Evolutionary conservation across 2,329 filamentous ascomycete genomes (phyloP).

Genomic region (Colletotrichum sp.): DNA sequence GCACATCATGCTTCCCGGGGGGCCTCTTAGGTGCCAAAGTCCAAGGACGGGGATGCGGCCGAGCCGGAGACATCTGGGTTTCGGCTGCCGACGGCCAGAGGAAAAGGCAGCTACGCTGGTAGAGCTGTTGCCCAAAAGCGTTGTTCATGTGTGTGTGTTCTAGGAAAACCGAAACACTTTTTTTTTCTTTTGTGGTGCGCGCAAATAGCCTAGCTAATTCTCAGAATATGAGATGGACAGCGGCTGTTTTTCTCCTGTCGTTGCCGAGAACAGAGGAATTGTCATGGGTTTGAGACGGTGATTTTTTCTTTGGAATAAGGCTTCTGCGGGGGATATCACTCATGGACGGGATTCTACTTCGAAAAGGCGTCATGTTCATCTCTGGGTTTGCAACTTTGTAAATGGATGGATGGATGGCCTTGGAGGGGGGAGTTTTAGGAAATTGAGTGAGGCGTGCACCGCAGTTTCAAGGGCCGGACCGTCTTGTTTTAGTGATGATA

Average conservation of each 20-base stretch:
- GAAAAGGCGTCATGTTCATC: background rate
- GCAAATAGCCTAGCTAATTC: background rate
- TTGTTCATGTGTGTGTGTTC: background rate
- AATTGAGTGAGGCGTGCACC: background rate
- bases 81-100: background rate
- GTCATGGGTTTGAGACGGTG: background rate
- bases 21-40: background rate
- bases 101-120: slow-evolving; percentile 5
- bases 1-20: background rate
- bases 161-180: background rate
- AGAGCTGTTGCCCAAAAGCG: slow-evolving; percentile 4
- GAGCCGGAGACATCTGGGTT: background rate
- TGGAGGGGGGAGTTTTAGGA: background rate
- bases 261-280: background rate
- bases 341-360: background rate
- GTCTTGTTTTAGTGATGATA: background rate
- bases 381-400: background rate
- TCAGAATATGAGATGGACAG: background rate
- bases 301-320: background rate
- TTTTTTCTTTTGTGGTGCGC: background rate
- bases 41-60: background rate
- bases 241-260: background rate
- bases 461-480: background rate
- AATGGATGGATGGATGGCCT: background rate
- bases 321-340: background rate